Percentiles rank a stretch among this genome's conserved stretches.
These are phyloP conservation scores for Novymonas esmeraldas DNA, from an alignment of 208 protist species.

Conservation along the genomic window DNA sequence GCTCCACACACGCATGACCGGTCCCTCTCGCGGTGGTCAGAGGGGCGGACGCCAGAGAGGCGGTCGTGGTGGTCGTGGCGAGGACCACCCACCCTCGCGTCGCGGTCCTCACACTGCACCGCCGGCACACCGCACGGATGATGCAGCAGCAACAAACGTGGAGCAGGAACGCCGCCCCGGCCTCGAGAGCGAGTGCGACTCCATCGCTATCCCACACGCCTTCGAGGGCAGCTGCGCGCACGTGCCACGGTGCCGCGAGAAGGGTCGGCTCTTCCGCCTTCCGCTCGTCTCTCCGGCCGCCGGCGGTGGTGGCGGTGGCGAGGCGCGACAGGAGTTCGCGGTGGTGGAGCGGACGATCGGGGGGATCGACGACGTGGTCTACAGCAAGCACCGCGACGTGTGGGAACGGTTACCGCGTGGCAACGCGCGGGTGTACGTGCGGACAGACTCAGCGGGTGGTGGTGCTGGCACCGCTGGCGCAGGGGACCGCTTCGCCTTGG, in stretches of 20 bases:
- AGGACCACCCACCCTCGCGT: neutral
- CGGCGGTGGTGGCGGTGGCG: too few species aligned
- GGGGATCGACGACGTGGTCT: conserved; percentile 61
- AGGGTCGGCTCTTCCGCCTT: conserved; percentile 30
- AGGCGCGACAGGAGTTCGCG: conserved; percentile 22
- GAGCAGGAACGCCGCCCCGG: neutral
- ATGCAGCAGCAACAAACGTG: neutral
- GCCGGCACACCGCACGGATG: neutral
- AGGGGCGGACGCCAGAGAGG: neutral
- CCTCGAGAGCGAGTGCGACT: conserved; percentile 7
- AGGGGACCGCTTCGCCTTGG: conserved; percentile 4
- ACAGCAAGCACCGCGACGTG: conserved; percentile 42
- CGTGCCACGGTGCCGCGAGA: conserved; percentile 27
- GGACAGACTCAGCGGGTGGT: neutral
- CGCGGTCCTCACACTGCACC: too few species aligned
- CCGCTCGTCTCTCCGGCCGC: neutral
- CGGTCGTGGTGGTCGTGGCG: neutral
- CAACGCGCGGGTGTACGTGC: conserved; percentile 47
- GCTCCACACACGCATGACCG: neutral
- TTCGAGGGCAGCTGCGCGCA: conserved; percentile 24
- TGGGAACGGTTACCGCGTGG: conserved; percentile 70
- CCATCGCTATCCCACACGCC: conserved; percentile 21
- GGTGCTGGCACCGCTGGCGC: neutral
- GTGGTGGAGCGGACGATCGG: conserved; percentile 61
- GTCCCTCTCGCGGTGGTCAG: neutral